Evolutionary conservation across 208 protist genomes (phyloP).

Genomic region (Phytomonas francai): DNA sequence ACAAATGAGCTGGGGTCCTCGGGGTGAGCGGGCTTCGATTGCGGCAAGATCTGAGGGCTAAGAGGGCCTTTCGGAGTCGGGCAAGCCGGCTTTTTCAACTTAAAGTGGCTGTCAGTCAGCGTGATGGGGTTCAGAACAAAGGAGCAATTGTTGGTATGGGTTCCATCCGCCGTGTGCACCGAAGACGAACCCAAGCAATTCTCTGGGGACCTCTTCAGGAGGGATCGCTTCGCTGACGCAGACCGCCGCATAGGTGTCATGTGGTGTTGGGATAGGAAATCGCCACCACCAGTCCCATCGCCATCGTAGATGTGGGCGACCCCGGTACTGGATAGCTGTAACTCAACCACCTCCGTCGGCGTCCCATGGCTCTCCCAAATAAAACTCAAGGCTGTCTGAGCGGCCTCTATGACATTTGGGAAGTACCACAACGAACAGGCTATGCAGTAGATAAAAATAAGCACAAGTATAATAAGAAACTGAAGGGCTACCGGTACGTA

Average conservation of each 20-base stretch:
- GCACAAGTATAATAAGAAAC: constrained; percentile 31
- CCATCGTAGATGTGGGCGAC: neutral
- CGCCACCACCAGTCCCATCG: neutral
- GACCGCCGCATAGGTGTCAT: neutral
- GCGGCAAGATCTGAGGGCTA: neutral
- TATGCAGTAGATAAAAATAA: constrained; percentile 39
- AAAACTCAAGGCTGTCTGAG: constrained; percentile 29
- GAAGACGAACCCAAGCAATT: neutral
- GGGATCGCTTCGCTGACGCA: neutral
- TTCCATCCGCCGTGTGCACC: neutral
- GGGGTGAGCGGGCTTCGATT: neutral
- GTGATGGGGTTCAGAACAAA: neutral
- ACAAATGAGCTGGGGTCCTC: neutral
- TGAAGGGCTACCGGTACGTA: constrained; percentile 40
- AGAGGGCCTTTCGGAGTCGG: neutral
- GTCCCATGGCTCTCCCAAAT: constrained; percentile 60
- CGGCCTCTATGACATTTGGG: constrained; percentile 35
- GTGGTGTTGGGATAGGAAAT: neutral
- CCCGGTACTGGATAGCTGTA: neutral
- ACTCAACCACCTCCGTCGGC: constrained; percentile 32
- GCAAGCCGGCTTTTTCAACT: neutral
- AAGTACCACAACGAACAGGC: constrained; percentile 24
- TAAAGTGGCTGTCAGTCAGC: neutral
- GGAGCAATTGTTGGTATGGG: neutral
- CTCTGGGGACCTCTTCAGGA: neutral